A percentile compares a stretch with the other conserved stretches of the same genome.
phyloP scores from a whole-genome alignment of 2,329 filamentous ascomycete genomes.

The Fusarium continuum region DNA sequence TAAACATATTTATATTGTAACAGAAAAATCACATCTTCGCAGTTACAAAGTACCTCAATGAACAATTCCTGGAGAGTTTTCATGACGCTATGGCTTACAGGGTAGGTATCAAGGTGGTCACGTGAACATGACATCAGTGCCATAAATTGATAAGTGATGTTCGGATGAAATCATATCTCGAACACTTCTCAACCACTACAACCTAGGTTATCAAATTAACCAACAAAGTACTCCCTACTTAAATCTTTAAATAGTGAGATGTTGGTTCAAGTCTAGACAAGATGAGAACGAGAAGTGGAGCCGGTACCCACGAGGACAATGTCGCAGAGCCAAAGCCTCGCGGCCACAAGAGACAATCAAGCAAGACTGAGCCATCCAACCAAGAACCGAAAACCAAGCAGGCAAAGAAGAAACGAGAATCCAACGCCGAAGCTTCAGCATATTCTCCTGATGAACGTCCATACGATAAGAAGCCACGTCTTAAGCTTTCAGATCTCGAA shows the following conservation, averaged over 20 bases:
- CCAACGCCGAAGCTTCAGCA: background rate
- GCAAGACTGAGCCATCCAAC: background rate
- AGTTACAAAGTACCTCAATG: too few species aligned
- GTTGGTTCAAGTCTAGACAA: too few species aligned
- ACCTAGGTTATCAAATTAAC: too few species aligned
- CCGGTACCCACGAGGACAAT: background rate
- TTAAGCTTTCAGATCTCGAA: conserved; percentile 15
- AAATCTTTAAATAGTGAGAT: too few species aligned
- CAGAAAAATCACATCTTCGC: too few species aligned
- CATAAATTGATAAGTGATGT: too few species aligned
- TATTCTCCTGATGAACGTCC: background rate
- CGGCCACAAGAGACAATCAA: conserved; percentile 9
- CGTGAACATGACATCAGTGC: background rate
- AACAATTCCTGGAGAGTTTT: too few species aligned
- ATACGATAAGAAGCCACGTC: background rate
- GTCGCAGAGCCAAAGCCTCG: background rate
- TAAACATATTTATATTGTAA: too few species aligned
- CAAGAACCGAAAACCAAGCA: conserved; percentile 6
- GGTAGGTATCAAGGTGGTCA: background rate
- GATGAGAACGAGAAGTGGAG: conserved; percentile 13
- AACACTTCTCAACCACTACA: background rate
- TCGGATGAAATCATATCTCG: too few species aligned
- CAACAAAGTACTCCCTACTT: too few species aligned
- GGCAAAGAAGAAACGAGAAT: background rate
- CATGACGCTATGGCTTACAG: background rate